A percentile compares a stretch with the other conserved stretches of the same genome.
These are phyloP conservation scores for Dichotomocladium elegans DNA, from an alignment of 371 early-diverging fungal genomes.

Conservation along the genomic window DNA sequence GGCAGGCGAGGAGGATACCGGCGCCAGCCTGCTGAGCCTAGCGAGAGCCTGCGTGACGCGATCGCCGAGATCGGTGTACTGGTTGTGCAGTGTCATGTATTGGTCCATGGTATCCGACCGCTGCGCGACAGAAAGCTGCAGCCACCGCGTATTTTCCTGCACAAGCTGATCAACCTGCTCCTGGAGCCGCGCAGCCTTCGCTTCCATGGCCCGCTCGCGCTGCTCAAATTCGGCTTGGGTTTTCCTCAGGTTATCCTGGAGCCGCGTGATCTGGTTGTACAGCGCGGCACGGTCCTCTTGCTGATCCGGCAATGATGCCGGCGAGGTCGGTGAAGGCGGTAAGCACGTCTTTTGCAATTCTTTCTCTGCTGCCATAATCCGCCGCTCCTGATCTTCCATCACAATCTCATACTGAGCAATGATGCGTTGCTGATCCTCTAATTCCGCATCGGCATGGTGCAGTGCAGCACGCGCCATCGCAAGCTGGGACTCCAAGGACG, in stretches of 20 bases:
- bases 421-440: slow-evolving; percentile 47
- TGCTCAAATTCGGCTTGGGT: too few relatives aligned
- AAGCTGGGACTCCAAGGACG: slow-evolving; percentile 55
- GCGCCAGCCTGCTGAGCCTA: background rate
- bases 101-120: background rate
- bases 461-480: slow-evolving; percentile 52
- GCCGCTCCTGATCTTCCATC: slow-evolving; percentile 14
- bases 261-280: background rate
- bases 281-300: slow-evolving; percentile 12
- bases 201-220: too few relatives aligned
- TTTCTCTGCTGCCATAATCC: slow-evolving; percentile 11
- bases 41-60: background rate
- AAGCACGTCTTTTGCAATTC: slow-evolving; percentile 25
- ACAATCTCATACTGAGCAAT: slow-evolving; percentile 27
- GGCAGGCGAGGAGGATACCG: background rate
- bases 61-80: background rate
- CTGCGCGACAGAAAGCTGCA: too few relatives aligned
- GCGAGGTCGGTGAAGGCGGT: slow-evolving; percentile 19
- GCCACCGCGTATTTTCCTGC: too few relatives aligned
- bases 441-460: slow-evolving; percentile 41
- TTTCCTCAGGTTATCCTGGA: too few relatives aligned
- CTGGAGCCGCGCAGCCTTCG: too few relatives aligned
- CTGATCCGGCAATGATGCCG: slow-evolving; percentile 19
- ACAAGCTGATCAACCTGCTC: too few relatives aligned
- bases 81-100: background rate